These are phyloP conservation scores for Heteromeles arbutifolia DNA, from an alignment of 306 rosid genomes.

Conservation along the genomic window DNA sequence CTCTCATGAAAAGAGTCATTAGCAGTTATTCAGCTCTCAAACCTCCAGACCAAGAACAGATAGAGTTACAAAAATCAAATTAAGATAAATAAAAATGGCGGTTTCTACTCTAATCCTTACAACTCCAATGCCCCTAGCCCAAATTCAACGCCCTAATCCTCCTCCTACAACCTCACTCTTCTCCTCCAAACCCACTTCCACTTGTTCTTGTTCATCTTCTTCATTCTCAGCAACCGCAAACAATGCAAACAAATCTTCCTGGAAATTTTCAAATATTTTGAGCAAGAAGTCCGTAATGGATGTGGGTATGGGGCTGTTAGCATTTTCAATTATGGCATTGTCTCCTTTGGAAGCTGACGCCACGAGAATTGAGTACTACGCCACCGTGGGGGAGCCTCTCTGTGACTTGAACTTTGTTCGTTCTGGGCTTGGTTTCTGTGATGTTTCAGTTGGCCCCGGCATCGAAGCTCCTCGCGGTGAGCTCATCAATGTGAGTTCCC, in stretches of 20 bases:
- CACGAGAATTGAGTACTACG: slow-evolving; percentile 83
- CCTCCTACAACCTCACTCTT: not conserved
- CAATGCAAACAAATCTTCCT: slow-evolving; percentile 10
- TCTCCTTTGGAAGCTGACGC: slow-evolving; percentile 76
- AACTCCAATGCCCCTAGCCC: slow-evolving; percentile 20
- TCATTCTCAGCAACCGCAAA: slow-evolving; percentile 21
- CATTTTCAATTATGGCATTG: slow-evolving; percentile 53
- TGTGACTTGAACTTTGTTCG: slow-evolving; percentile 64
- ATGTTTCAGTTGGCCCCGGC: slow-evolving; percentile 53
- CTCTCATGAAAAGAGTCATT: not conserved
- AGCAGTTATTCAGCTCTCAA: not conserved
- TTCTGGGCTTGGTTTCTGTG: slow-evolving; percentile 90
- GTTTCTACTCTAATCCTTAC: slow-evolving; percentile 33
- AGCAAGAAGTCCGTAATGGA: slow-evolving; percentile 28
- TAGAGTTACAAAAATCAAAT: not conserved
- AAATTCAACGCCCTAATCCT: not conserved
- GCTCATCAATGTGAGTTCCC: slow-evolving; percentile 70
- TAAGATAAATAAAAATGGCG: slow-evolving; percentile 34
- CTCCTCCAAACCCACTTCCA: slow-evolving; percentile 7
- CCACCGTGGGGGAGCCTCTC: slow-evolving; percentile 74
- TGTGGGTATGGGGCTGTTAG: slow-evolving; percentile 54
- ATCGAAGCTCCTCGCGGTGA: slow-evolving; percentile 64
- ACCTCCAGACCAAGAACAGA: not conserved
- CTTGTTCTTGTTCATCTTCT: slow-evolving; percentile 22
- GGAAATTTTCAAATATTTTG: slow-evolving; percentile 5